Evolutionary conservation across 805 yeast genomes (phyloP), one percentile per base, ranked within the genome.

Genomic region (Yarrowia osloensis): DNA sequence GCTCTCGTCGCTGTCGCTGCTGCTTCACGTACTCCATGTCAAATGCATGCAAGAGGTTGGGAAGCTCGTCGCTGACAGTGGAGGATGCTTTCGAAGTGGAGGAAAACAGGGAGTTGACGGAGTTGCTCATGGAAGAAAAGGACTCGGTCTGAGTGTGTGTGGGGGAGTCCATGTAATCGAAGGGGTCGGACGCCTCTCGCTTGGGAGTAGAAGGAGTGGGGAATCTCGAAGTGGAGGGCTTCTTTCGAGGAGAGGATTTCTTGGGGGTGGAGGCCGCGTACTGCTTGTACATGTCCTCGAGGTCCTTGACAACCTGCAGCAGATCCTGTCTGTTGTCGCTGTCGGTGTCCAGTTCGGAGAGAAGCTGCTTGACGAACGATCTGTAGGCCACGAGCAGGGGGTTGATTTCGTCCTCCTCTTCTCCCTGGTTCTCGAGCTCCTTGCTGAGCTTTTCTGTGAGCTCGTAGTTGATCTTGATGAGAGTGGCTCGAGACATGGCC

Each of bases 401-500:
- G 66, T 61, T 61, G 24, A 61, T 6, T 17, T 61, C 54, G 24
- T 46, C 54, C 28, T 57, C 63, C 15, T 44, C 39, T 7, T 44
- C 59, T 29, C 31, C 59, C 24, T 26, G 29, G 26, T 37, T 52
- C 8, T 65, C 49, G 42, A 63, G 50, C 35, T 54, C 49, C 35
- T 29, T 42, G 59, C 33, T 29, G 67, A 46, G 39, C 21, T 69
- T 57, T 33, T 57, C 71, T 13, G 70, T 68, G 24, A 75, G 69
- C 66, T 75, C 77, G 59, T 70, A 71, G 69, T 74, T 72, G 55
- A 75, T 75, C 49, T 73, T 73, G 54, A 75, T 70, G 42, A 75
- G 68, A 11, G 74, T 73, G 17, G 77, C 69, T 22, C 76, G 61
- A 7, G 74, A 70, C n/a, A 73, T 47, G n/a, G 77, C 76, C 42